Evolutionary conservation across 257 asterid genomes (phyloP).

Genomic region (Gentiana straminea): DNA sequence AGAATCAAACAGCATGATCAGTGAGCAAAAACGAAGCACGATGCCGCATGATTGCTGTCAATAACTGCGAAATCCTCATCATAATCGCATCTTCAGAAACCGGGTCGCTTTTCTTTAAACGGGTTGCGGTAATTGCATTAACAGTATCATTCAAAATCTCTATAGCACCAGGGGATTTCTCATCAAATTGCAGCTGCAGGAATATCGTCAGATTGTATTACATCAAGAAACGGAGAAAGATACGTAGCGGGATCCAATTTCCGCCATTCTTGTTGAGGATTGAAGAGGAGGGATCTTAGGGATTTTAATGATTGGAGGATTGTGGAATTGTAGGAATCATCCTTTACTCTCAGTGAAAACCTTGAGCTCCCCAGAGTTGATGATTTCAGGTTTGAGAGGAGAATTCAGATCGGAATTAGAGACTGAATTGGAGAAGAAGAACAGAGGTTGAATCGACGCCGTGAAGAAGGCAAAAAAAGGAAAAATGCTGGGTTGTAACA

Average conservation of each 20-base stretch:
- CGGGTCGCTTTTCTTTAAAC: slow-evolving; percentile 62
- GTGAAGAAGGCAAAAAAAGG: too few relatives aligned
- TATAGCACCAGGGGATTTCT: slow-evolving; percentile 48
- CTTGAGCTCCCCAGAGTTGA: too few relatives aligned
- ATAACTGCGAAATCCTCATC: slow-evolving; percentile 66
- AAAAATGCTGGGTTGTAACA: too few relatives aligned
- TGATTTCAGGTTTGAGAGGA: too few relatives aligned
- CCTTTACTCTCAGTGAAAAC: too few relatives aligned
- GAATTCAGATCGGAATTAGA: too few relatives aligned
- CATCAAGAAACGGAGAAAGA: slow-evolving; percentile 72
- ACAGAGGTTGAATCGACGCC: too few relatives aligned
- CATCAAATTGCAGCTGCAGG: slow-evolving; percentile 76
- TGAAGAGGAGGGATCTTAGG: slow-evolving; percentile 58
- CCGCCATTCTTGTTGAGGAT: slow-evolving; percentile 77
- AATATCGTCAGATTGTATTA: slow-evolving; percentile 65
- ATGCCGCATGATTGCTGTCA: slow-evolving; percentile 68
- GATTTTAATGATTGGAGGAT: slow-evolving; percentile 59
- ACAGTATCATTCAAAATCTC: slow-evolving; percentile 50
- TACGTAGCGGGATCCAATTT: slow-evolving; percentile 53
- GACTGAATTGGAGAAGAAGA: too few relatives aligned
- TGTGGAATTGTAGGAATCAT: slow-evolving; percentile 40
- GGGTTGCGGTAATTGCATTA: slow-evolving; percentile 52
- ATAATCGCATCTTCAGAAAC: slow-evolving; percentile 63
- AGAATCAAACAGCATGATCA: slow-evolving; percentile 72
- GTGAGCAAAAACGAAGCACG: slow-evolving; percentile 54